Base-by-base conservation (phyloP, 192 early-diverging fungal species). In the Umbelopsis isabellina region DNA sequence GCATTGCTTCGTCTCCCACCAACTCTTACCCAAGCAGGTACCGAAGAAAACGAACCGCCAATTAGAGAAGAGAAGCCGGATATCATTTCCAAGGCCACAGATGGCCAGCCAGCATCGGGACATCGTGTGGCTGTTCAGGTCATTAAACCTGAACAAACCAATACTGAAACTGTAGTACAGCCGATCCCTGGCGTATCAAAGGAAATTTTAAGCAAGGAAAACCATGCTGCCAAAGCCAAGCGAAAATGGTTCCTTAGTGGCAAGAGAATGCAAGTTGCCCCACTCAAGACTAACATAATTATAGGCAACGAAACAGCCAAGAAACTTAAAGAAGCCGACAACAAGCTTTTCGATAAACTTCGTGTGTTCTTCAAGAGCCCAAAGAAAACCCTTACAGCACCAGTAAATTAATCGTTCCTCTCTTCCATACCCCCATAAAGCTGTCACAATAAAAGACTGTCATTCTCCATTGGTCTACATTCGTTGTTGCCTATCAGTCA, bases 381-480 rank as follows among this genome's bases (percentile, higher is more conserved):
- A 6, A 61, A 61, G 55, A 61, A 61, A 35, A 37, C 27, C 13
- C 27, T 61, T 2, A 61, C 55, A 35, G 55, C 55, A n/a, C 25
- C 25, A 6, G 55, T 61, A 25, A 61, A 35, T 35, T 35, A 3
- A 52, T 3, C 12, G 11, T 52, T 21, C 51, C 2, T n/a, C 13
- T 35, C n/a, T 25, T 18, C 18, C 55, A 61, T 61, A 61, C 55
- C 55, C 52, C 1, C 13, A 15, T 35, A 27, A 33, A 61, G 27
- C 55, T 61, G 55, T 61, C 55, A 61, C 55, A 35, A 61, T 61
- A 49, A 49, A 49, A 49, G 20, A 49, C 15, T 49, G 48, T 49
- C 48, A 49, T 49, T 49, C 48, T 20, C 48, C 48, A 49, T 49
- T 49, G 48, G 18, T 61, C 25, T 25, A 15, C 22, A 8, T 55